Evolutionary conservation across 2,329 filamentous ascomycete genomes (phyloP).

Genomic region (Fusarium gaditjirri): DNA sequence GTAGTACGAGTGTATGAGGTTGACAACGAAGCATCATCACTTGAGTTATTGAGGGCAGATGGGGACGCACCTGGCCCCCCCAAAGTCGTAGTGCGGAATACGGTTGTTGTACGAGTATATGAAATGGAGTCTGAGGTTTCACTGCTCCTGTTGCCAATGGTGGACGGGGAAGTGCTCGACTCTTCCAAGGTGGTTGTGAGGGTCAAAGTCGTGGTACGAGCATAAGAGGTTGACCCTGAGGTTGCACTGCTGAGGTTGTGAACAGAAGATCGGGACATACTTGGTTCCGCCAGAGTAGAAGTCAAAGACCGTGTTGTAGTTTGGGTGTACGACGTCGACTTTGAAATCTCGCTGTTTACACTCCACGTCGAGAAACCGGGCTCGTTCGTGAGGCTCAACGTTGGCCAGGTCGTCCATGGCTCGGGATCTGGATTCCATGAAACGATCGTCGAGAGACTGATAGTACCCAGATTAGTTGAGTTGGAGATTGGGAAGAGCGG

Average conservation of each 20-base stretch:
- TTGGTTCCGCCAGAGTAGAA: conserved; percentile 4
- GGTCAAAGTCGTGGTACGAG: conserved; percentile 14
- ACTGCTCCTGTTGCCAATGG: conserved; percentile 27
- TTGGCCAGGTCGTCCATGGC: conserved; percentile 26
- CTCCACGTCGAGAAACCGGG: conserved; percentile 20
- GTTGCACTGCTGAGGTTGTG: conserved; percentile 30
- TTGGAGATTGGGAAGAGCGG: conserved; percentile 28
- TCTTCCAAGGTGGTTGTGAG: background rate
- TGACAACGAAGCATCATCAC: background rate
- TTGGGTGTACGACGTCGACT: conserved; percentile 11
- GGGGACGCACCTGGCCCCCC: background rate
- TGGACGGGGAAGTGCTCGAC: conserved; percentile 18
- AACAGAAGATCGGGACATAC: conserved; percentile 5
- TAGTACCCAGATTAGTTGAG: conserved; percentile 14
- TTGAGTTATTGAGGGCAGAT: background rate
- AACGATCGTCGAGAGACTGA: conserved; percentile 10
- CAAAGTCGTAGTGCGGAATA: conserved; percentile 7
- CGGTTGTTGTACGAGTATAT: conserved; percentile 9
- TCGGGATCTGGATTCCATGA: conserved; percentile 9
- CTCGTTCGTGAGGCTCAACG: conserved; percentile 20
- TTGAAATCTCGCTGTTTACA: conserved; percentile 12
- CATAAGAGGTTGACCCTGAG: conserved; percentile 11
- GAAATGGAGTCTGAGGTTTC: conserved; percentile 5
- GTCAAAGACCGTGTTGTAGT: conserved; percentile 14
- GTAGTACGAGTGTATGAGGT: conserved; percentile 5